A percentile compares a stretch with the other conserved stretches of the same genome.
These are phyloP conservation scores for Syzygium jambos DNA, from an alignment of 345 rosid genomes.

Conservation along the genomic window DNA sequence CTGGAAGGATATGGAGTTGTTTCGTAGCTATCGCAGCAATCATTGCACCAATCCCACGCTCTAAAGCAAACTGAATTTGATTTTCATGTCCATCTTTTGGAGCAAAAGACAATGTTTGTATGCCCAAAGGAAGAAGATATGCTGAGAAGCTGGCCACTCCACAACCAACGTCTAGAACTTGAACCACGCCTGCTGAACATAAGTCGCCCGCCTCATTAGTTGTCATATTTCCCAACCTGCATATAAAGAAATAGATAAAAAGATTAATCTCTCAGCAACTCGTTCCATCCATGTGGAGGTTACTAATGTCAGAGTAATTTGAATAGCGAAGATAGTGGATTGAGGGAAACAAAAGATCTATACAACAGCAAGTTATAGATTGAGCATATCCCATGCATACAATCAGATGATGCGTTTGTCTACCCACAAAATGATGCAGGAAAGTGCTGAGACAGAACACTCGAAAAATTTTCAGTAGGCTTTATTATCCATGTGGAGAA, in stretches of 20 bases:
- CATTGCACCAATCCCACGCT: slow-evolving; percentile 89
- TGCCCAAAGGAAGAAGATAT: slow-evolving; percentile 71
- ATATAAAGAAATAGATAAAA: neutral
- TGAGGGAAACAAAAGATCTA: neutral
- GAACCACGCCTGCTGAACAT: slow-evolving; percentile 73
- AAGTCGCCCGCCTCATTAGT: slow-evolving; percentile 79
- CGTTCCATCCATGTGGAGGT: neutral
- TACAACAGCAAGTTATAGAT: neutral
- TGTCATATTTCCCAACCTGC: slow-evolving; percentile 75
- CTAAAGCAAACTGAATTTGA: slow-evolving; percentile 97
- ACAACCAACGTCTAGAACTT: slow-evolving; percentile 92
- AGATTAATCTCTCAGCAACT: neutral
- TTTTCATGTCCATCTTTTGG: slow-evolving; percentile 93
- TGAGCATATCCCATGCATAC: neutral
- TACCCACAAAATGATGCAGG: neutral
- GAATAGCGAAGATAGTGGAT: neutral
- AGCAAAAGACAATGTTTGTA: slow-evolving; percentile 94
- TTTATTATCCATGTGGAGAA: neutral
- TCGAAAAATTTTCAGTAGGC: neutral
- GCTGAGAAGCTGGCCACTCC: slow-evolving; percentile 98
- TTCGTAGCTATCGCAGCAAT: slow-evolving; percentile 74
- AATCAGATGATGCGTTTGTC: neutral
- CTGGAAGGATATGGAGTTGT: slow-evolving; percentile 82
- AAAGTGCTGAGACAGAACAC: neutral
- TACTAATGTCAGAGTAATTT: neutral